phyloP scores from a whole-genome alignment of 1,139 yeast species.

The Spencermartinsiella ligniputridi region DNA sequence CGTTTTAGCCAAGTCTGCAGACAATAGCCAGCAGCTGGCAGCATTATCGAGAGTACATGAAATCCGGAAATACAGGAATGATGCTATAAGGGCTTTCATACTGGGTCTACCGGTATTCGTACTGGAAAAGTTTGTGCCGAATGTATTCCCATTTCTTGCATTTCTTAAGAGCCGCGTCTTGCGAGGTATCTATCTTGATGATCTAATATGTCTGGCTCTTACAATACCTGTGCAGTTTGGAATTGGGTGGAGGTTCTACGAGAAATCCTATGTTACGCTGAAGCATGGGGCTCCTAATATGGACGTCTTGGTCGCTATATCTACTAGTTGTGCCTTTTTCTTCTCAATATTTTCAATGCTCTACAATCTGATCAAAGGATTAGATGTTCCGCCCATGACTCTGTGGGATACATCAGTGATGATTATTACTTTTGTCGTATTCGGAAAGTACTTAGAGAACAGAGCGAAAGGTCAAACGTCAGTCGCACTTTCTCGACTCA shows the following conservation, averaged over 20 bases:
- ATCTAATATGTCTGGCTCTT: conserved; percentile 57
- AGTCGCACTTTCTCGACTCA: conserved; percentile 72
- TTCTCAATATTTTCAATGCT: conserved; percentile 65
- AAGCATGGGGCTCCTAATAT: conserved; percentile 79
- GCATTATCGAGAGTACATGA: conserved; percentile 67
- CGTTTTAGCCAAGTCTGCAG: conserved; percentile 39
- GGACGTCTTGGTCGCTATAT: conserved; percentile 86
- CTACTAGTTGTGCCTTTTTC: conserved; percentile 72
- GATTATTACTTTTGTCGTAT: conserved; percentile 75
- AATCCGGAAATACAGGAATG: conserved; percentile 61
- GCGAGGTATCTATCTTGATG: conserved; percentile 38
- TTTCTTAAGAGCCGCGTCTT: conserved; percentile 25
- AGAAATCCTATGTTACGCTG: conserved; percentile 61
- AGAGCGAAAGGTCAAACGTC: conserved; percentile 94
- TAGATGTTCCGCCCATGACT: conserved; percentile 52
- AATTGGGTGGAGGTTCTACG: conserved; percentile 60
- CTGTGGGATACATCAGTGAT: conserved; percentile 85
- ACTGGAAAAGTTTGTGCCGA: conserved; percentile 47
- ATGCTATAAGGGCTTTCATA: conserved; percentile 47
- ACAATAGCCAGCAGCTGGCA: conserved; percentile 59
- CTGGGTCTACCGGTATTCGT: conserved; percentile 64
- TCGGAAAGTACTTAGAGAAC: conserved; percentile 89
- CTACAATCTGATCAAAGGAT: conserved; percentile 38
- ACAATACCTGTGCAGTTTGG: conserved; percentile 67
- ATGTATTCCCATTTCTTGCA: conserved; percentile 24